A percentile compares a stretch with the other conserved stretches of the same genome.
Evolutionary conservation across 371 early-diverging fungal genomes (phyloP).

Genomic region (Mortierella sp.): DNA sequence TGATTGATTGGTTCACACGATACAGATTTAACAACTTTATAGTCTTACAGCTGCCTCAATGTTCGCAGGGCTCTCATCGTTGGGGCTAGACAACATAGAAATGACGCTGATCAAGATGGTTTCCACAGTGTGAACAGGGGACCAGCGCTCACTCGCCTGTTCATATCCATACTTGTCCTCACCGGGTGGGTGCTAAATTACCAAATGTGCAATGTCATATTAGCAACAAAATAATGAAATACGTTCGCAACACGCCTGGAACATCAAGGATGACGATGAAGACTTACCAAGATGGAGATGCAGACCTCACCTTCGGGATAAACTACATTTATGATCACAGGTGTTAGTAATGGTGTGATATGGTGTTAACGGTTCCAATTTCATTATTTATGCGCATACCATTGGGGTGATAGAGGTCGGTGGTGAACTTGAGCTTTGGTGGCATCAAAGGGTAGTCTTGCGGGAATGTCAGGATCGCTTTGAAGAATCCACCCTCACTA

Average conservation of each 20-base stretch:
- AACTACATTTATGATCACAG: constrained; percentile 54
- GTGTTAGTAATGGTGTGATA: neutral
- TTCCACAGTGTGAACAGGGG: constrained; percentile 95
- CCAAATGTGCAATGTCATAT: neutral
- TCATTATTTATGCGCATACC: constrained; percentile 56
- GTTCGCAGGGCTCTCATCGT: constrained; percentile 94
- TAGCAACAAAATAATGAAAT: neutral
- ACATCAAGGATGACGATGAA: neutral
- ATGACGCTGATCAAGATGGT: constrained; percentile 91
- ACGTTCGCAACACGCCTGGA: neutral
- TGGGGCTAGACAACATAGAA: constrained; percentile 93
- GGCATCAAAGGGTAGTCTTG: constrained; percentile 85
- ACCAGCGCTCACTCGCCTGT: constrained; percentile 91
- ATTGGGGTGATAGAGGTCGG: constrained; percentile 89
- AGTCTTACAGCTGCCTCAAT: constrained; percentile 87
- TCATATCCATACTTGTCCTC: constrained; percentile 96
- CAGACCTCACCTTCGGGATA: constrained; percentile 91
- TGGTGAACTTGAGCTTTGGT: constrained; percentile 86
- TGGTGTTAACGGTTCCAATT: neutral
- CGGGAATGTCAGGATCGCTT: constrained; percentile 88
- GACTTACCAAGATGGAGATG: constrained; percentile 88
- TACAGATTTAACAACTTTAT: neutral
- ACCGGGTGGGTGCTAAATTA: constrained; percentile 73
- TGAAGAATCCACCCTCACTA: constrained; percentile 94
- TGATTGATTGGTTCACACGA: neutral